Percentiles rank a stretch among this genome's conserved stretches.
These are phyloP conservation scores for Syzygium oleosum DNA, from an alignment of 345 rosid species.

Conservation along the genomic window DNA sequence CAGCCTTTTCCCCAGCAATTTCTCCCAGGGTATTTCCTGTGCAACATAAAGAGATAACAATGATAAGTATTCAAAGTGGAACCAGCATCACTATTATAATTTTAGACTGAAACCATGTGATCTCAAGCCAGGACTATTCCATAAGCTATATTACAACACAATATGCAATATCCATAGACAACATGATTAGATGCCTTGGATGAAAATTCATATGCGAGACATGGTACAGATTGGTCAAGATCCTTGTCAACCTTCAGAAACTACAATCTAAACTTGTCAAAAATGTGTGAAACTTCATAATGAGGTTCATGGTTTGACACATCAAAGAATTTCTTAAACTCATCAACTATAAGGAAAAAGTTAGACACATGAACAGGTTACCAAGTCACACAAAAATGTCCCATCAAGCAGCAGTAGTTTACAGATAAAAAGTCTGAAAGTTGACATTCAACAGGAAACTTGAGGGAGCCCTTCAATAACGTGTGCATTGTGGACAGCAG, in stretches of 20 bases:
- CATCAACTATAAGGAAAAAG: not conserved
- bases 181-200: not conserved
- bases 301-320: not conserved
- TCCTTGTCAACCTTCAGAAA: not conserved
- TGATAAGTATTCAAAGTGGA: not conserved
- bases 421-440: not conserved
- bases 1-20: constrained; percentile 99
- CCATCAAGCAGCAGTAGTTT: not conserved
- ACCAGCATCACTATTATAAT: not conserved
- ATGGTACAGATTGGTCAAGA: not conserved
- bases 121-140: not conserved
- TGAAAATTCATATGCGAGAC: not conserved
- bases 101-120: not conserved
- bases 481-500: not conserved
- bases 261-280: not conserved
- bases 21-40: constrained; percentile 87
- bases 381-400: not conserved
- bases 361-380: not conserved
- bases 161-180: not conserved
- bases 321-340: not conserved
- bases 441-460: not conserved
- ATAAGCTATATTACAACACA: not conserved
- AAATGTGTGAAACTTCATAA: not conserved
- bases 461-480: not conserved
- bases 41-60: constrained; percentile 12